Base-by-base conservation (phyloP, 495 filamentous ascomycete genomes). In the Aspergillus asperescens region DNA sequence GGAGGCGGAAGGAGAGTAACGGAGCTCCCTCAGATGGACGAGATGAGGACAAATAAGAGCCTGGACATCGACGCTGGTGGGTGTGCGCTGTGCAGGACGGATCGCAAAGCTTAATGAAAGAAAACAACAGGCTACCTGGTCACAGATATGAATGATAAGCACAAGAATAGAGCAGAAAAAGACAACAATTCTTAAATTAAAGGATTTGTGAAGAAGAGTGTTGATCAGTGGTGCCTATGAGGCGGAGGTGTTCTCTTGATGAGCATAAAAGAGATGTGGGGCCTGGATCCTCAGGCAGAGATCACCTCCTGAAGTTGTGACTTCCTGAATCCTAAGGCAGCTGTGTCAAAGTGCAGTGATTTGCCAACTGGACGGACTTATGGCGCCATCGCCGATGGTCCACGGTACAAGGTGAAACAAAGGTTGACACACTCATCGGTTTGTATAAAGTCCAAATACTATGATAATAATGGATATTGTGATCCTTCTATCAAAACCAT, bases 31-130 rank as follows among this genome's bases (percentile, higher is more conserved):
- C 47, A 50, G 37, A 20, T 39, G 23, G 48, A 42, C 35, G 50
- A 61, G 50, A 57, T 59, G 20, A 52, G 61, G 56, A 56, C 55
- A 58, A 55, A 58, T 62, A 58, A 47, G 24, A 42, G 12, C 40
- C 25, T 60, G 62, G 64, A 65, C 66, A 74, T 71, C 48, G 53
- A n/a, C n/a, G n/a, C n/a, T n/a, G n/a, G n/a, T n/a, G n/a, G n/a
- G n/a, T n/a, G n/a, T n/a, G n/a, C n/a, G n/a, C n/a, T n/a, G n/a
- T n/a, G n/a, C 48, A 47, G 15, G 37, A 48, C 4, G 15, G 18
- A 10, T 16, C 24, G 16, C 51, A 47, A 24, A 4, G n/a, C 6
- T 32, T 10, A 13, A 31, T 15, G 5, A 20, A 42, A 24, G 16
- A 51, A 37, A 52, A 25, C 23, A 37, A 19, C 12, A 6, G 34